Conservation (phyloP, 352 stramenopile species). For the Phytopythium chamaehyphon region DNA sequence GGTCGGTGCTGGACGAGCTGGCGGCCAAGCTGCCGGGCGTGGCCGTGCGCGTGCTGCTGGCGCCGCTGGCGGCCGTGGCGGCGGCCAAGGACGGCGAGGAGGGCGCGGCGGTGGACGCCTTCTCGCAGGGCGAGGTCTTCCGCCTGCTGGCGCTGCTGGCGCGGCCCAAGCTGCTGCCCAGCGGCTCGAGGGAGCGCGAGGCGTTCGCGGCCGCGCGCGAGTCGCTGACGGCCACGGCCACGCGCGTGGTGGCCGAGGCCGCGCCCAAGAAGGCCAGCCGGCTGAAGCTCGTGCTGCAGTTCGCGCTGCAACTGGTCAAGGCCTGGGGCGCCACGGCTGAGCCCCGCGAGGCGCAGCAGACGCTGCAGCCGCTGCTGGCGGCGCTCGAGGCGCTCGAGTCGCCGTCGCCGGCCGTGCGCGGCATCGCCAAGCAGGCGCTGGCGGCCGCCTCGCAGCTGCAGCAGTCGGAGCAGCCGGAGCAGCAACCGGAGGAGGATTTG, state of each 20-base stretch:
- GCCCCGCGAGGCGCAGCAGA: constrained; percentile 14
- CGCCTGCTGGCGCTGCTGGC: constrained; percentile 61
- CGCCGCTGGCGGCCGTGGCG: constrained; percentile 44
- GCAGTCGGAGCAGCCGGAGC: constrained; percentile 10
- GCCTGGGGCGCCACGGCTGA: constrained; percentile 23
- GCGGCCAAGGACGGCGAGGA: constrained; percentile 24
- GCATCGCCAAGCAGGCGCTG: constrained; percentile 64
- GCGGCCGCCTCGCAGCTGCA: too few species aligned
- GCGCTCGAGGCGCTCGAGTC: constrained; percentile 46
- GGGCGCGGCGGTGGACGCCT: constrained; percentile 55
- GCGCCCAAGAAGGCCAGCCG: constrained; percentile 60
- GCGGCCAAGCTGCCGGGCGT: constrained; percentile 44
- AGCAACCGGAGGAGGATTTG: constrained; percentile 19
- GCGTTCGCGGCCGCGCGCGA: constrained; percentile 29
- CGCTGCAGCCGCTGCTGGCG: too few species aligned
- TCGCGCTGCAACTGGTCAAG: constrained; percentile 64
- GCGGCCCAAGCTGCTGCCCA: constrained; percentile 47
- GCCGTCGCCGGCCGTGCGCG: constrained; percentile 65
- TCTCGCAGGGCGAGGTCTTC: constrained; percentile 75
- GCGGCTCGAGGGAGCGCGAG: constrained; percentile 19
- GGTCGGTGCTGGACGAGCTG: constrained; percentile 64
- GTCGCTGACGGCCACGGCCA: constrained; percentile 35
- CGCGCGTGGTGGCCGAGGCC: constrained; percentile 30
- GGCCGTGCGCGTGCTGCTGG: constrained; percentile 50
- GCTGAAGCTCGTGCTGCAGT: constrained; percentile 66